Percentiles rank a stretch among this genome's conserved stretches.
Evolutionary conservation across 495 filamentous ascomycete genomes (phyloP).

Genomic region (Aspergillus bridgeri): DNA sequence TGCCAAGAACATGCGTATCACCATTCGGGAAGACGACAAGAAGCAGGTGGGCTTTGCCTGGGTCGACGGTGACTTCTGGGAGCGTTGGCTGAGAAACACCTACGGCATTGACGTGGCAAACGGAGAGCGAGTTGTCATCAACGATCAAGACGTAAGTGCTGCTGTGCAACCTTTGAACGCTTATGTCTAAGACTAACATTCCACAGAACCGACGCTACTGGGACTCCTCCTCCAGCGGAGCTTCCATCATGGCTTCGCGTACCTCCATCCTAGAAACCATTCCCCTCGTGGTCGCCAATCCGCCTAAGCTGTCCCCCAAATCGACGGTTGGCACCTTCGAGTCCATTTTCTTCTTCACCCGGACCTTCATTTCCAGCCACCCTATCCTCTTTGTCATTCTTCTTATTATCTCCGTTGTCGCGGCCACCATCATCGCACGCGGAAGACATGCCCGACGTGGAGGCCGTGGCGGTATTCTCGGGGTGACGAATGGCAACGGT

Average conservation of each 20-base stretch:
- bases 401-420: constrained; percentile 46
- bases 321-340: constrained; percentile 75
- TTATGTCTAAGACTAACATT: constrained; percentile 25
- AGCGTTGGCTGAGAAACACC: constrained; percentile 89
- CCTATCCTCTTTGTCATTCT: constrained; percentile 66
- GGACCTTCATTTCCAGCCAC: constrained; percentile 63
- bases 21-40: constrained; percentile 78
- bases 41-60: constrained; percentile 96
- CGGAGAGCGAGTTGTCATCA: constrained; percentile 91
- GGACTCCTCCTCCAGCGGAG: constrained; percentile 86
- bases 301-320: constrained; percentile 82
- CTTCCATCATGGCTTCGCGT: constrained; percentile 81
- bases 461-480: constrained; percentile 48
- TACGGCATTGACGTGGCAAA: constrained; percentile 85
- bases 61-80: constrained; percentile 98
- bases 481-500: constrained; percentile 52
- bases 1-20: constrained; percentile 90
- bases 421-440: constrained; percentile 32
- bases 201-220: constrained; percentile 84
- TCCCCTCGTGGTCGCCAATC: constrained; percentile 66
- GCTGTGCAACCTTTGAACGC: not conserved
- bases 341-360: constrained; percentile 73
- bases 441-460: constrained; percentile 31
- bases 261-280: constrained; percentile 95
- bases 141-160: constrained; percentile 87